These are phyloP conservation scores for Alnus glutinosa DNA, from an alignment of 306 rosid genomes.

Conservation along the genomic window DNA sequence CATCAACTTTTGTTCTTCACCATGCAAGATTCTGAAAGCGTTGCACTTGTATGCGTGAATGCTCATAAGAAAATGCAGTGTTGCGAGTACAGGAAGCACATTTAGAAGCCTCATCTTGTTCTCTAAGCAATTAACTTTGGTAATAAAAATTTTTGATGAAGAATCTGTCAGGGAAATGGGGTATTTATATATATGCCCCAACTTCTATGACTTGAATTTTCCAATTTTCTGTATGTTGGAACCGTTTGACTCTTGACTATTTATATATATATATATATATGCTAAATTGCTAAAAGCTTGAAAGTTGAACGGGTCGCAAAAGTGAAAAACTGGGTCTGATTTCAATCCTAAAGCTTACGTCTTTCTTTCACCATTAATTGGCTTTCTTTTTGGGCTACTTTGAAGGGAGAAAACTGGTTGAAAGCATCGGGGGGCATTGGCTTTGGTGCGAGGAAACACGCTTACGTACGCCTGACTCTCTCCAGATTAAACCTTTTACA, in stretches of 20 bases:
- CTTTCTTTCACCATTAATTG: neutral
- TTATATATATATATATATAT: neutral
- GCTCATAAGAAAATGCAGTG: neutral
- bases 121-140: neutral
- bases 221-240: neutral
- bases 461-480: too few relatives aligned
- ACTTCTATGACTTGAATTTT: slow-evolving; percentile 1
- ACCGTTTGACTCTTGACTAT: neutral
- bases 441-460: too few relatives aligned
- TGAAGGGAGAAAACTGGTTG: too few relatives aligned
- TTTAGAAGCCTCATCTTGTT: neutral
- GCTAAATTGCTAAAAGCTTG: neutral
- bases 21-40: neutral
- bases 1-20: neutral
- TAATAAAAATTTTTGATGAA: neutral
- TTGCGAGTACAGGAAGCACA: too few relatives aligned
- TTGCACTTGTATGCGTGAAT: neutral
- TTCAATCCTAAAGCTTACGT: neutral
- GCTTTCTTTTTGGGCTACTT: too few relatives aligned
- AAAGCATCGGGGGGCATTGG: too few relatives aligned
- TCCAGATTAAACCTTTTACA: too few relatives aligned
- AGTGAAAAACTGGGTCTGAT: neutral
- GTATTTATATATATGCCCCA: neutral
- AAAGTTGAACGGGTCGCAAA: neutral
- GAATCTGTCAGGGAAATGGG: neutral